phyloP scores from a whole-genome alignment of 2,329 filamentous ascomycete genomes.

The Colletotrichum endophyticum region DNA sequence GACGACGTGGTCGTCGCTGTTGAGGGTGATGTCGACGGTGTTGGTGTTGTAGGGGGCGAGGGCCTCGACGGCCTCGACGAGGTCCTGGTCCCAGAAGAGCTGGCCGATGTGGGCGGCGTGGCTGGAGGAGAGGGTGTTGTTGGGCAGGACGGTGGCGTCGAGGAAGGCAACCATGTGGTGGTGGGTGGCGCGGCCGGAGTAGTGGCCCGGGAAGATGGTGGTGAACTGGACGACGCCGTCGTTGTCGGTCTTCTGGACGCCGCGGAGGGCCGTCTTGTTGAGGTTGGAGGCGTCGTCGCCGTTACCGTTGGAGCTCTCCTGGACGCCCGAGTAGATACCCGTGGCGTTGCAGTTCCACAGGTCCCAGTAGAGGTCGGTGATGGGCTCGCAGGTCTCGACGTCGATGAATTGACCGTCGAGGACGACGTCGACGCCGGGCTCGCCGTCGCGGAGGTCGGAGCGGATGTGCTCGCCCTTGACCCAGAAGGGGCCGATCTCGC shows the following conservation, averaged over 20 bases:
- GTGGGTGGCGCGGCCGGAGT: conserved; percentile 49
- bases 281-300: neutral
- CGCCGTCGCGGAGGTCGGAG: conserved; percentile 2
- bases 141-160: conserved; percentile 27
- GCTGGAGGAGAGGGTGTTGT: conserved; percentile 49
- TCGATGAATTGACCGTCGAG: conserved; percentile 16
- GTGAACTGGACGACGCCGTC: conserved; percentile 38
- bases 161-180: conserved; percentile 40
- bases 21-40: neutral
- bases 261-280: conserved; percentile 9
- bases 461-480: conserved; percentile 16
- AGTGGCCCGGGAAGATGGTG: conserved; percentile 51
- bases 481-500: conserved; percentile 53
- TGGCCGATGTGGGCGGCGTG: conserved; percentile 36
- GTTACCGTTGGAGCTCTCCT: conserved; percentile 19
- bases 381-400: conserved; percentile 16
- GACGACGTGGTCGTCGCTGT: conserved; percentile 48
- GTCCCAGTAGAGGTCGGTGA: conserved; percentile 21
- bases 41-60: conserved; percentile 10
- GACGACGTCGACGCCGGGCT: conserved; percentile 10
- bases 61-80: conserved; percentile 6
- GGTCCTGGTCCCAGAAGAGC: conserved; percentile 16
- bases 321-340: conserved; percentile 45
- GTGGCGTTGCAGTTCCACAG: conserved; percentile 33
- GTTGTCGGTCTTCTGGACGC: conserved; percentile 23